A percentile compares a stretch with the other conserved stretches of the same genome.
These are phyloP conservation scores for Pyrenophora graminea DNA, from an alignment of 2,329 filamentous ascomycete species.

Conservation along the genomic window DNA sequence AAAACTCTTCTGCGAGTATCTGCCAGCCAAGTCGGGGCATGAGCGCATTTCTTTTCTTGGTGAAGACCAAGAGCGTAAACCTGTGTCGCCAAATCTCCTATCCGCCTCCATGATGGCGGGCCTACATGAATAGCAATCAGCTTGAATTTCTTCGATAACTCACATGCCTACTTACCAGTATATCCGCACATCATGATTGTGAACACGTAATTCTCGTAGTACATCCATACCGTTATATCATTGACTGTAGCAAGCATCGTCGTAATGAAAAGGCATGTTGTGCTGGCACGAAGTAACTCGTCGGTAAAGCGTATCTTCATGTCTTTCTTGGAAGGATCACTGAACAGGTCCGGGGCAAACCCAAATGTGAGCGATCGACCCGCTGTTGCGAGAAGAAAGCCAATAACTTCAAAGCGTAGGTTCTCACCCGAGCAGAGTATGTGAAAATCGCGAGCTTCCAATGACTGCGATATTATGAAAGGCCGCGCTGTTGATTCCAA, in stretches of 20 bases:
- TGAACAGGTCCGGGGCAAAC: conserved; percentile 25
- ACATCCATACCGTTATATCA: conserved; percentile 44
- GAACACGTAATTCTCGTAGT: conserved; percentile 44
- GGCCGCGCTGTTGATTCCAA: conserved; percentile 36
- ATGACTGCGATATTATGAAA: conserved; percentile 28
- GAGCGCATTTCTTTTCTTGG: conserved; percentile 31
- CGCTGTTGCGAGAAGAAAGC: conserved; percentile 45
- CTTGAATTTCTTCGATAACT: too few species aligned
- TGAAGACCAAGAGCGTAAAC: conserved; percentile 41
- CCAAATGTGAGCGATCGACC: conserved; percentile 40
- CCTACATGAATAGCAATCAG: conserved; percentile 10
- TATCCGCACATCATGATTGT: conserved; percentile 45
- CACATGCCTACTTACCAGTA: conserved; percentile 35
- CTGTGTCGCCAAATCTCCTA: conserved; percentile 37
- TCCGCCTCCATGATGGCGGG: conserved; percentile 39
- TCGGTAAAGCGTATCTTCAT: conserved; percentile 31
- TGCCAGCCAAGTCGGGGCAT: conserved; percentile 34
- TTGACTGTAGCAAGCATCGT: conserved; percentile 47
- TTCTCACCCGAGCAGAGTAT: conserved; percentile 45
- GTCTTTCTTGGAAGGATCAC: conserved; percentile 19
- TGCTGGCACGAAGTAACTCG: conserved; percentile 42
- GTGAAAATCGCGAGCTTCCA: conserved; percentile 44
- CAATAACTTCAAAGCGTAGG: conserved; percentile 48
- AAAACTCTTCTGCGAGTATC: conserved; percentile 38
- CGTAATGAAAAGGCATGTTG: conserved; percentile 45